phyloP scores from a whole-genome alignment of 805 yeast genomes.

The Ogataea allantospora region DNA sequence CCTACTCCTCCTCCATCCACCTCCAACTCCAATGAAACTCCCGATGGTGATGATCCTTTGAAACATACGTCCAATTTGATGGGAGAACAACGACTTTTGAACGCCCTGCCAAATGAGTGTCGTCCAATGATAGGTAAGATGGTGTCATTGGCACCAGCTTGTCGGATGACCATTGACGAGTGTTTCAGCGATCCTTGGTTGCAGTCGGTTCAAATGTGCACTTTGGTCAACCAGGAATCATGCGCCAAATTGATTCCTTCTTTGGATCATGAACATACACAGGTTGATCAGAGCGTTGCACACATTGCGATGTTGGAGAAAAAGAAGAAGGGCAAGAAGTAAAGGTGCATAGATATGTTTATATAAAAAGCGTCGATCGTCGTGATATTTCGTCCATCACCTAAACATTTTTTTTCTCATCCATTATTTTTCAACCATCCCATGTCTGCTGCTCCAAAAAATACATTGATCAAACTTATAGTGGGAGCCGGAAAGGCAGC shows the following conservation, averaged over 20 bases:
- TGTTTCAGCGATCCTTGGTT: conserved; percentile 75
- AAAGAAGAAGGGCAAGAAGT: conserved; percentile 50
- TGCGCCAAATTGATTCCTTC: conserved; percentile 42
- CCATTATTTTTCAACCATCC: conserved; percentile 1
- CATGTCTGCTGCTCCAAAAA: conserved; percentile 42
- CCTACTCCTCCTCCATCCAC: conserved; percentile 25
- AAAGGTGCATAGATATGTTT: conserved; percentile 1
- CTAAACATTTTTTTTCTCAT: conserved; percentile 2
- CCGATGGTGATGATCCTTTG: conserved; percentile 16
- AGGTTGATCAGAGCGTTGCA: conserved; percentile 90
- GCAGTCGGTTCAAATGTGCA: conserved; percentile 63
- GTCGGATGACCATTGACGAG: conserved; percentile 78
- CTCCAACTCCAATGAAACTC: conserved; percentile 18
- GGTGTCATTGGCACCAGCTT: conserved; percentile 85
- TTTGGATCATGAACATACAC: conserved; percentile 75
- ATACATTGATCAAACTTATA: conserved; percentile 76
- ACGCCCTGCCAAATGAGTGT: conserved; percentile 69
- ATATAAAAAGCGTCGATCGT: conserved; percentile 5
- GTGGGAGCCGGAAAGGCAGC: conserved; percentile 98
- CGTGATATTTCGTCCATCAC: background rate
- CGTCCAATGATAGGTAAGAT: conserved; percentile 66
- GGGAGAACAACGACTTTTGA: conserved; percentile 70
- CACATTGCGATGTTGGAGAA: conserved; percentile 92
- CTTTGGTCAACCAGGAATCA: conserved; percentile 43
- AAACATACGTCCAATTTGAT: conserved; percentile 60